Conservation (phyloP, 805 yeast genomes). For the Sugiyamaella lignohabitans region DNA sequence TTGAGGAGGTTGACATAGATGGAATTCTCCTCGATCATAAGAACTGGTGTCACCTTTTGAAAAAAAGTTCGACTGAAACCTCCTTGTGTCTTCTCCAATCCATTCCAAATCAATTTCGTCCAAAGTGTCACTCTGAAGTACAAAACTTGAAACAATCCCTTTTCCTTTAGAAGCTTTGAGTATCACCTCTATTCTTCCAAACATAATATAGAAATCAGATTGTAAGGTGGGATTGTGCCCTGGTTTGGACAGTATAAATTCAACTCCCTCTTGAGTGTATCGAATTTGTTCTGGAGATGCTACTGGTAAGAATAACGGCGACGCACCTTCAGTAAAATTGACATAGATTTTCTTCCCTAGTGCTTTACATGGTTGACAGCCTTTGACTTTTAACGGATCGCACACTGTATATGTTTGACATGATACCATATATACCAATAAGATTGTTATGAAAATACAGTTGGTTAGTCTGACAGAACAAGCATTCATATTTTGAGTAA, state of each 20-base stretch:
- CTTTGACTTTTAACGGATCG: constrained; percentile 38
- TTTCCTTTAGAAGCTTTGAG: constrained; percentile 67
- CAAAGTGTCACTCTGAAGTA: constrained; percentile 73
- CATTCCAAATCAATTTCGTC: constrained; percentile 89
- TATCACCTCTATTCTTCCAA: constrained; percentile 70
- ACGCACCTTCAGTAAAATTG: constrained; percentile 39
- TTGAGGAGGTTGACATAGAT: constrained; percentile 43
- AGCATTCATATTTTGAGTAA: too few relatives aligned
- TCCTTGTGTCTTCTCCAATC: constrained; percentile 70
- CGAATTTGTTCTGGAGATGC: constrained; percentile 32
- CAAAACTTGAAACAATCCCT: constrained; percentile 77
- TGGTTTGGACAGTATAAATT: constrained; percentile 50
- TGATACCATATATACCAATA: neutral
- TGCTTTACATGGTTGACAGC: constrained; percentile 51
- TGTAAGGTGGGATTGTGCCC: constrained; percentile 72
- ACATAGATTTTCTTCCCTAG: constrained; percentile 50
- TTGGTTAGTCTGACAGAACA: too few relatives aligned
- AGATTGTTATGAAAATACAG: too few relatives aligned
- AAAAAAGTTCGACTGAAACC: constrained; percentile 67
- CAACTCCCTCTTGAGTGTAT: constrained; percentile 49
- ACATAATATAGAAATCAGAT: constrained; percentile 81
- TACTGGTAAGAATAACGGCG: constrained; percentile 6
- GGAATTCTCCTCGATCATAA: constrained; percentile 75
- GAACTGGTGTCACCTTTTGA: constrained; percentile 72
- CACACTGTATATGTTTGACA: constrained; percentile 33